A percentile compares a stretch with the other conserved stretches of the same genome.
Evolutionary conservation across 2,329 filamentous ascomycete species (phyloP).

Genomic region (Phyllosticta citribraziliensis): DNA sequence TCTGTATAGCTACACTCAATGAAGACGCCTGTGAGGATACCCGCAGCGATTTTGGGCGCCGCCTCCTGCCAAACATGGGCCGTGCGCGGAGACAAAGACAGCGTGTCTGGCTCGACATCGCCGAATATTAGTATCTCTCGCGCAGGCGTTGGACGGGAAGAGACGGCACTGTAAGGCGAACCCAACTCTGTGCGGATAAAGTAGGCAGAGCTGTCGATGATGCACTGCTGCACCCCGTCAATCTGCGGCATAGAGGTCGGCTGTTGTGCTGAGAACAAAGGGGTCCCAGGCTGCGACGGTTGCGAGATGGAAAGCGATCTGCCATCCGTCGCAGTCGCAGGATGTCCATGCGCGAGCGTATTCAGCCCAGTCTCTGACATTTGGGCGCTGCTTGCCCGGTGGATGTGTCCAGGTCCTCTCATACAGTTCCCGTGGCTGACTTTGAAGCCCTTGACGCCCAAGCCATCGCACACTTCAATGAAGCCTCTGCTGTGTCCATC

Average conservation of each 20-base stretch:
- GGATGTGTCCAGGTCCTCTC: slow-evolving; percentile 41
- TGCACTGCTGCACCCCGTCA: slow-evolving; percentile 41
- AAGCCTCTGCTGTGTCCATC: slow-evolving; percentile 75
- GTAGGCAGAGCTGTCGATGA: slow-evolving; percentile 84
- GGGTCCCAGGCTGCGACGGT: slow-evolving; percentile 25
- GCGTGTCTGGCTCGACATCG: slow-evolving; percentile 83
- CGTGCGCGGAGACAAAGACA: slow-evolving; percentile 75
- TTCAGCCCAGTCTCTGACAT: slow-evolving; percentile 26
- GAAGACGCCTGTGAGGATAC: slow-evolving; percentile 69
- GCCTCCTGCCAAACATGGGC: slow-evolving; percentile 78
- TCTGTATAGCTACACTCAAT: slow-evolving; percentile 95
- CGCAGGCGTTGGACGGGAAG: slow-evolving; percentile 18
- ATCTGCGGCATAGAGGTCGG: slow-evolving; percentile 5
- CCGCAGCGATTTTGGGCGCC: slow-evolving; percentile 68
- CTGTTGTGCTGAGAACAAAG: slow-evolving; percentile 16
- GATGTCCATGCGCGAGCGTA: slow-evolving; percentile 14
- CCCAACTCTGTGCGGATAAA: slow-evolving; percentile 67
- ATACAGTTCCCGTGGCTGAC: slow-evolving; percentile 88
- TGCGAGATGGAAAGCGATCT: slow-evolving; percentile 27
- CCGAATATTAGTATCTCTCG: slow-evolving; percentile 84
- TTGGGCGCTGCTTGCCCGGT: slow-evolving; percentile 35
- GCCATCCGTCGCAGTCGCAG: slow-evolving; percentile 17
- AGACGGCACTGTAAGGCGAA: slow-evolving; percentile 11
- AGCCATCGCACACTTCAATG: slow-evolving; percentile 74
- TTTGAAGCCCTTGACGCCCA: slow-evolving; percentile 79